A percentile compares a stretch with the other conserved stretches of the same genome.
Conservation (phyloP, 192 early-diverging fungal genomes). For the Coemansia umbellata region DNA sequence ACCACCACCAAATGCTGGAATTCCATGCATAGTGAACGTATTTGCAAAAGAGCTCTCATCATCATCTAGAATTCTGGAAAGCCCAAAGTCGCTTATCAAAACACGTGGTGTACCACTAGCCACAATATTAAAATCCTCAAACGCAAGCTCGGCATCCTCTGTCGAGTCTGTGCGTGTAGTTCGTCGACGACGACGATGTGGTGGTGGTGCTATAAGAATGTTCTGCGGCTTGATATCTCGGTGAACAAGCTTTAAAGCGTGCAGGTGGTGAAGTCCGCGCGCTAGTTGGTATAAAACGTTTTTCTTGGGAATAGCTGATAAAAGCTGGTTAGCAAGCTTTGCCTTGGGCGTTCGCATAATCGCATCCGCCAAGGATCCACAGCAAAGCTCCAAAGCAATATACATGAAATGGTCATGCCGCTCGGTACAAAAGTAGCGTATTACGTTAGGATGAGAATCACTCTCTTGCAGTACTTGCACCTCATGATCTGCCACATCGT, state of each 20-base stretch:
- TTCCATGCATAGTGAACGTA: constrained; percentile 65
- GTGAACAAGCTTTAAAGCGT: constrained; percentile 94
- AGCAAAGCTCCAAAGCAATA: constrained; percentile 94
- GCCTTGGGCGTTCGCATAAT: constrained; percentile 58
- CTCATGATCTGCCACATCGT: constrained; percentile 93
- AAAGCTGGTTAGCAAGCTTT: constrained; percentile 40
- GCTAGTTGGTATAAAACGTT: constrained; percentile 81
- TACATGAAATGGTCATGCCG: constrained; percentile 88
- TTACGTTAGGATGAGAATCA: constrained; percentile 94
- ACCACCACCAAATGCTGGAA: constrained; percentile 3
- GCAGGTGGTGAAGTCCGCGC: constrained; percentile 81
- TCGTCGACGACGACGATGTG: constrained; percentile 41
- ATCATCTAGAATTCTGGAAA: constrained; percentile 90
- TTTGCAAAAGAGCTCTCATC: constrained; percentile 94
- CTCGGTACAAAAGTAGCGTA: constrained; percentile 92
- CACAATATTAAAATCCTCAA: constrained; percentile 26
- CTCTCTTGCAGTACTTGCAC: constrained; percentile 88
- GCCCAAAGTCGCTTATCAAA: constrained; percentile 95
- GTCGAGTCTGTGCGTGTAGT: neutral
- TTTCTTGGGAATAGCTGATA: constrained; percentile 52
- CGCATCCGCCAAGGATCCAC: constrained; percentile 83
- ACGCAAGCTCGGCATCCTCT: constrained; percentile 3
- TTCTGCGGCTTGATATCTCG: constrained; percentile 98
- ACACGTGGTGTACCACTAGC: constrained; percentile 56
- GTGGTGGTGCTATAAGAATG: constrained; percentile 74